Evolutionary conservation across 495 filamentous ascomycete genomes (phyloP), one percentile per base, ranked within the genome.

Genomic region (Penicillium odoratum): DNA sequence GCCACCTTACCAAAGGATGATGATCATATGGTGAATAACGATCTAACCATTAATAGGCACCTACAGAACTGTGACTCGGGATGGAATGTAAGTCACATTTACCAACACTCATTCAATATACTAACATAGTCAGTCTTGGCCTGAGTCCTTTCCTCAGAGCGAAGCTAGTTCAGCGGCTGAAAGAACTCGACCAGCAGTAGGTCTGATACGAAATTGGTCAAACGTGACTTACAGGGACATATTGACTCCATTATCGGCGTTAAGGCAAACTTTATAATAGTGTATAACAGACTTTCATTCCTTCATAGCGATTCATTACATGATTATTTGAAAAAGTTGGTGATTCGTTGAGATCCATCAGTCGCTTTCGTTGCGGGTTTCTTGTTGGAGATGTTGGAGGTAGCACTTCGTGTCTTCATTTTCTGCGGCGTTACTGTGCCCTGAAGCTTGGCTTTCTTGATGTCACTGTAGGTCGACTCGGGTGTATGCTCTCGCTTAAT

Each of bases 281-380:
- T 70, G 45, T 15, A 48, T 16, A 4, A 31, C 15, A 40, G 44
- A 53, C 9, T 10, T 53, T 10, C 16, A 31, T 13, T 52, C 26
- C 46, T 28, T 46, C 43, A 34, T 25, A 16, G 6, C 11, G 16
- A n/a, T 29, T n/a, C 28, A 36, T 55, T 26, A 44, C 13, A 40
- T 51, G 11, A 49, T 49, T 61, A 87, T 90, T 76, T 82, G 73
- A 95, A 94, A 68, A 95, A 96, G 52, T 81, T 91, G 0, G 92
- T 96, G 56, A 96, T 96, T 73, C 85, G 88, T 70, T 88, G 87
- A 51, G 82, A 90, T 9, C 88, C 86, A 48, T 81, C 79, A 3
- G 71, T 69, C n/a, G 69, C 50, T 61, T 89, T 78, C 55, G 75
- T 74, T 42, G 63, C 74, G 6, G 70, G 18, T 46, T 69, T 69